Base-by-base conservation (phyloP, 2,329 filamentous ascomycete species). In the Graphilbum fragrans region DNA sequence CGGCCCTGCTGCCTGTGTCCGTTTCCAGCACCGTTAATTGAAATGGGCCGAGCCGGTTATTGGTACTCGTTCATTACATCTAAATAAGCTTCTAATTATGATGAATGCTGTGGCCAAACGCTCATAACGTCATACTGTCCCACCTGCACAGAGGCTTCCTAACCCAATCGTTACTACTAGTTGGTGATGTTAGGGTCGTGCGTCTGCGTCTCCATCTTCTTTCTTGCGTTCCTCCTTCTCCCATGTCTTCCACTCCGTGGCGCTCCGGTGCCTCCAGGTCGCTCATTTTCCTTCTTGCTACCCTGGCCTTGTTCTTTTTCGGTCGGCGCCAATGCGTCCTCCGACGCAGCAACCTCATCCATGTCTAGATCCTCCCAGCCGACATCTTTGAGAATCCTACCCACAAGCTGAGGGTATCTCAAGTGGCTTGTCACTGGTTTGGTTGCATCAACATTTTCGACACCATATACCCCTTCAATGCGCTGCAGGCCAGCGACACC, bases 401-500 rank as follows among this genome's bases (percentile, higher is more conserved):
- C 80, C 9, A 80, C 65, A 39, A 86, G 63, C 52, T 73, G 74
- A 44, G 80, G 74, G 55, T 88, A 88, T 49, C 77, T 69, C 45
- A 84, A 58, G 59, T 90, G 84, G 16, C 79, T 80, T 48, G 66
- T 75, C 40, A 85, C 71, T 48, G 78, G 67, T 41, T 77, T 69
- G 46, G 73, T 80, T 21, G 79, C 72, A 47, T 84, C 68, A 41
- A 82, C 63, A 50, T 83, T 86, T 56, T 86, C 81, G 41, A 81
- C 65, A 32, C 71, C 69, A 39, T 69, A 64, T 3, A 86, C 75
- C 14, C 78, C 80, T 33, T 74, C 67, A 25, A 92, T 74, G 16
- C 73, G 71, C 56, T 94, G 82, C 17, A 96, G 63, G 1, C 90
- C 90, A 0, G 88, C 87, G 27, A 96, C 72, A 2, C 90, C 88